These are phyloP conservation scores for Cordyceps cicadae DNA, from an alignment of 2,329 filamentous ascomycete species.

Conservation along the genomic window DNA sequence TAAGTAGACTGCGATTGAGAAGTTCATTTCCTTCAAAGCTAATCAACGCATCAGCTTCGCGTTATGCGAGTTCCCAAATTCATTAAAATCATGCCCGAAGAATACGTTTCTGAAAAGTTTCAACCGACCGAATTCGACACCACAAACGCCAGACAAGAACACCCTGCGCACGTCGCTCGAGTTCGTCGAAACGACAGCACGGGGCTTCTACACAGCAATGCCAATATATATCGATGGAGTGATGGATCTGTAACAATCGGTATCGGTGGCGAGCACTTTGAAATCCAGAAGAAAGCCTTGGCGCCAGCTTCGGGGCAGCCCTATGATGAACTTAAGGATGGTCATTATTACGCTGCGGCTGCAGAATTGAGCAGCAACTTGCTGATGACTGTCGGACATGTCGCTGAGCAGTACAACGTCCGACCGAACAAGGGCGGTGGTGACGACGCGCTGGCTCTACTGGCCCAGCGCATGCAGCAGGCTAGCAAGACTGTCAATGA, in stretches of 20 bases:
- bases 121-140: constrained; percentile 49
- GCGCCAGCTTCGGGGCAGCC: constrained; percentile 52
- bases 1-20: constrained; percentile 30
- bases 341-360: constrained; percentile 67
- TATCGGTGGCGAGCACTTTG: constrained; percentile 69
- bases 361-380: constrained; percentile 61
- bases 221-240: constrained; percentile 67
- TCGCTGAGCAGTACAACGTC: constrained; percentile 64
- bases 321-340: constrained; percentile 60
- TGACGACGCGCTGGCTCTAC: constrained; percentile 61
- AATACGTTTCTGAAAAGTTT: constrained; percentile 60
- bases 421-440: constrained; percentile 58
- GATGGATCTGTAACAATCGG: constrained; percentile 70
- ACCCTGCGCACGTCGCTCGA: constrained; percentile 58
- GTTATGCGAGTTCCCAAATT: constrained; percentile 65
- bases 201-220: constrained; percentile 63
- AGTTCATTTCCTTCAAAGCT: not conserved
- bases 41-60: constrained; percentile 44
- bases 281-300: constrained; percentile 61
- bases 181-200: constrained; percentile 61
- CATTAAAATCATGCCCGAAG: constrained; percentile 58
- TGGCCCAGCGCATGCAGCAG: constrained; percentile 59
- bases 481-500: constrained; percentile 49
- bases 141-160: constrained; percentile 43
- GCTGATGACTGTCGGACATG: constrained; percentile 65